These are phyloP conservation scores for Phyllachora maydis DNA, from an alignment of 2,329 filamentous ascomycete species.

Conservation along the genomic window DNA sequence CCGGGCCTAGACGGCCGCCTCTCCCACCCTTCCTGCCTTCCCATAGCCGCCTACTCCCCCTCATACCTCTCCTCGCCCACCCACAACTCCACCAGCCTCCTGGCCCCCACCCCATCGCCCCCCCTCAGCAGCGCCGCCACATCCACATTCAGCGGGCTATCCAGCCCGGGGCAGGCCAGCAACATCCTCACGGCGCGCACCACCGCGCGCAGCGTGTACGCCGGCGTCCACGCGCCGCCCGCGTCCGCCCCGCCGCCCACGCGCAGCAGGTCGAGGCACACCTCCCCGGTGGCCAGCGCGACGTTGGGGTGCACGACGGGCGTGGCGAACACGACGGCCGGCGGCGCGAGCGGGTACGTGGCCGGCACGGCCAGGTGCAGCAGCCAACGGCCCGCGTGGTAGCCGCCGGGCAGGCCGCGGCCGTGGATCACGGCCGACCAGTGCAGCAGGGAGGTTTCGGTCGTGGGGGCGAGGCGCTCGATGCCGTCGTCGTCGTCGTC, in stretches of 20 bases:
- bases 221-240: conserved; percentile 67
- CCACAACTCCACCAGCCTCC: conserved; percentile 53
- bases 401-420: conserved; percentile 29
- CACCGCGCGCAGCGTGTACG: conserved; percentile 61
- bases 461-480: conserved; percentile 33
- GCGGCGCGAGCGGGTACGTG: conserved; percentile 61
- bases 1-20: too few species aligned
- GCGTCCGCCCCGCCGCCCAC: too few species aligned
- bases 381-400: conserved; percentile 59
- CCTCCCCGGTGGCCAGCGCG: conserved; percentile 53
- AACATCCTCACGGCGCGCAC: conserved; percentile 55
- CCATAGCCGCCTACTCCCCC: conserved; percentile 13
- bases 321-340: conserved; percentile 63
- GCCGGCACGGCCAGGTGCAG: conserved; percentile 57
- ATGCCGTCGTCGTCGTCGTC: conserved; percentile 27
- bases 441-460: conserved; percentile 30
- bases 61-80: conserved; percentile 30
- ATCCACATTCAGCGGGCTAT: conserved; percentile 64
- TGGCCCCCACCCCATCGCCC: conserved; percentile 47
- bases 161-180: conserved; percentile 44
- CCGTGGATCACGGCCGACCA: conserved; percentile 43
- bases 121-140: conserved; percentile 48
- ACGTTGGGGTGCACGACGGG: conserved; percentile 73
- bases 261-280: conserved; percentile 75
- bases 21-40: too few species aligned